Percentiles rank a stretch among this genome's conserved stretches.
Evolutionary conservation across 2,329 filamentous ascomycete species (phyloP).

Genomic region (Botrytis cinerea): DNA sequence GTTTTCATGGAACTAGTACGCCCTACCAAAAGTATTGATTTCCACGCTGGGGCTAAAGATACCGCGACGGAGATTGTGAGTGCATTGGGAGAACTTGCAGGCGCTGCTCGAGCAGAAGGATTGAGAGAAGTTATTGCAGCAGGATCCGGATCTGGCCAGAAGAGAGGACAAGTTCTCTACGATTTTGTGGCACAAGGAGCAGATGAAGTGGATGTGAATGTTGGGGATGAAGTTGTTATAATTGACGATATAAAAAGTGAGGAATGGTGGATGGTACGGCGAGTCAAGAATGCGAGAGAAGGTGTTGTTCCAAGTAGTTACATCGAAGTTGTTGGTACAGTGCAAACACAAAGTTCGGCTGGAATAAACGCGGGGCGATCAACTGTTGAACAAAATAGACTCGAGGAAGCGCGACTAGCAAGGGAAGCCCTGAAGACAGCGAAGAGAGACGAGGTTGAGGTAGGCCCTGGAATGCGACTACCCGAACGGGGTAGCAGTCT

Average conservation of each 20-base stretch:
- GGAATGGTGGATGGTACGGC: constrained; percentile 96
- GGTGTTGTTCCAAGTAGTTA: constrained; percentile 97
- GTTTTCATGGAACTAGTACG: constrained; percentile 91
- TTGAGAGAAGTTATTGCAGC: constrained; percentile 85
- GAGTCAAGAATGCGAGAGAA: constrained; percentile 88
- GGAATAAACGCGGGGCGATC: constrained; percentile 64
- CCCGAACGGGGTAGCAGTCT: constrained; percentile 81
- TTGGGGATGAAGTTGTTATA: constrained; percentile 87
- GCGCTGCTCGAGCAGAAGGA: constrained; percentile 79
- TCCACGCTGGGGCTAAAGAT: constrained; percentile 96
- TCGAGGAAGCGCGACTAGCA: constrained; percentile 81
- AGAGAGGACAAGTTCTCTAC: constrained; percentile 85
- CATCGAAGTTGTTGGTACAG: constrained; percentile 78
- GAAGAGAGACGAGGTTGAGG: constrained; percentile 63
- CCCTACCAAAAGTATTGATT: constrained; percentile 93
- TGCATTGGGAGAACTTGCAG: constrained; percentile 84
- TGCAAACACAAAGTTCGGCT: constrained; percentile 52
- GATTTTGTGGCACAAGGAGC: constrained; percentile 97
- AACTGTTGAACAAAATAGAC: constrained; percentile 71
- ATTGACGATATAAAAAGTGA: constrained; percentile 90
- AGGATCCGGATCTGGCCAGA: constrained; percentile 68
- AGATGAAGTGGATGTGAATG: constrained; percentile 89
- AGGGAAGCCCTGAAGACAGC: constrained; percentile 73
- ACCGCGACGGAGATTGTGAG: constrained; percentile 91
- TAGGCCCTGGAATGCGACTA: constrained; percentile 75